Percentiles rank a stretch among this genome's conserved stretches.
Conservation (phyloP, 2,329 filamentous ascomycete genomes). For the Sporothrix sp. region DNA sequence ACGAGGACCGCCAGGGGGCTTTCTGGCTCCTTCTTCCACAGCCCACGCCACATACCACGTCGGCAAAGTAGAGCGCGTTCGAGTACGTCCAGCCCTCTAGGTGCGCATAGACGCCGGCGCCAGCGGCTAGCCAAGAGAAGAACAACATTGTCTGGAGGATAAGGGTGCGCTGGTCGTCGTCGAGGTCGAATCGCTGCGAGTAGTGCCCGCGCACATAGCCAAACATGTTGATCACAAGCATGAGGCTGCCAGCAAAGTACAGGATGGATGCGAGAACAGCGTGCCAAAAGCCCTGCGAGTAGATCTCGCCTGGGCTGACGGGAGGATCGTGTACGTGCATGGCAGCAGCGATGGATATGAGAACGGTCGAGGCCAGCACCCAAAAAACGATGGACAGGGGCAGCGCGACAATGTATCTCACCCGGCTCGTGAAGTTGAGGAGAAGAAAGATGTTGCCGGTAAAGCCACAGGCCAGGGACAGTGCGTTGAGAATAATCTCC, state of each 20-base stretch:
- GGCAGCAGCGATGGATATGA: constrained; percentile 48
- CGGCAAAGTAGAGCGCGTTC: constrained; percentile 51
- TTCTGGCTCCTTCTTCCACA: no score
- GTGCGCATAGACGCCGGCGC: constrained; percentile 49
- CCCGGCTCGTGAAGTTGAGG: constrained; percentile 56
- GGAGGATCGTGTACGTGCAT: constrained; percentile 44
- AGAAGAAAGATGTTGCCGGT: constrained; percentile 58
- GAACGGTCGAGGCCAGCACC: constrained; percentile 50
- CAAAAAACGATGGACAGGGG: constrained; percentile 58
- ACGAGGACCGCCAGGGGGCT: background rate
- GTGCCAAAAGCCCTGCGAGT: constrained; percentile 62
- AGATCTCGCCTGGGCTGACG: constrained; percentile 38
- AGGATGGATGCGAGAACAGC: constrained; percentile 53
- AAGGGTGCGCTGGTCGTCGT: constrained; percentile 56
- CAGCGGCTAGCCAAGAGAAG: constrained; percentile 58
- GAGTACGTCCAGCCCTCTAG: constrained; percentile 50
- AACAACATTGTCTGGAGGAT: constrained; percentile 64
- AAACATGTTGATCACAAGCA: constrained; percentile 60
- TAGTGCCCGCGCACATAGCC: constrained; percentile 61
- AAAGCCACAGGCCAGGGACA: constrained; percentile 54
- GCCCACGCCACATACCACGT: constrained; percentile 45
- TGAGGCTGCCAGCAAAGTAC: constrained; percentile 51
- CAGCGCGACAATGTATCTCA: constrained; percentile 59
- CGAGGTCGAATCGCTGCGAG: constrained; percentile 55
- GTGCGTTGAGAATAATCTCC: constrained; percentile 53